These are phyloP conservation scores for Suhomyces anneliseae DNA, from an alignment of 1,139 yeast species.

Conservation along the genomic window DNA sequence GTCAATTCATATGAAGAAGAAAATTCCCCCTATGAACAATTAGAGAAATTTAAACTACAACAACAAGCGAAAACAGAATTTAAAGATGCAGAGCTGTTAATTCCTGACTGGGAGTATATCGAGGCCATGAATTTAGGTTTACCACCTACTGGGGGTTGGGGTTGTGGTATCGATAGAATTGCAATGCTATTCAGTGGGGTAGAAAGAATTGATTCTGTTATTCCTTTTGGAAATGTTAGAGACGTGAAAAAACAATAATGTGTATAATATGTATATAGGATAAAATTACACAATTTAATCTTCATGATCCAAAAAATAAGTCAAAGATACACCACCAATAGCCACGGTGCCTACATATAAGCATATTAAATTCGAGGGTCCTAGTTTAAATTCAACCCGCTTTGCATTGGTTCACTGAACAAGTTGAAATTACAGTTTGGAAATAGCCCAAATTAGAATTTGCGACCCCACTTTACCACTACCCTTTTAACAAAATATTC, in stretches of 20 bases:
- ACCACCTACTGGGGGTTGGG: conserved; percentile 99
- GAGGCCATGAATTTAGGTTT: conserved; percentile 85
- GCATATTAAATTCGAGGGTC: no score
- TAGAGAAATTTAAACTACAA: conserved; percentile 59
- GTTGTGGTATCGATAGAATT: conserved; percentile 94
- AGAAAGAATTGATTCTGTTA: conserved; percentile 72
- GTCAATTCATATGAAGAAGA: conserved; percentile 97
- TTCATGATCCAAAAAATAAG: no score
- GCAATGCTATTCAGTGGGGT: conserved; percentile 73
- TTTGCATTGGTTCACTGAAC: no score
- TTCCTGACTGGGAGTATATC: conserved; percentile 74
- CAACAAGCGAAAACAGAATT: conserved; percentile 45
- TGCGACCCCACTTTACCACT: no score
- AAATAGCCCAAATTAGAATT: no score
- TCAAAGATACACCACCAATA: no score
- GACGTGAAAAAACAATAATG: conserved; percentile 62
- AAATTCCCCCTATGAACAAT: conserved; percentile 76
- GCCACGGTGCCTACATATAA: no score
- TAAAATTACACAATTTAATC: not conserved
- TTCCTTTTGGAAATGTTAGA: conserved; percentile 77
- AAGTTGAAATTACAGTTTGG: no score
- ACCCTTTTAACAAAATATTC: no score
- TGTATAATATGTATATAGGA: not conserved
- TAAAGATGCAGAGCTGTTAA: conserved; percentile 60
- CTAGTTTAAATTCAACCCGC: no score